Evolutionary conservation across 2,329 filamentous ascomycete species (phyloP).

Genomic region (Fusarium sp.): DNA sequence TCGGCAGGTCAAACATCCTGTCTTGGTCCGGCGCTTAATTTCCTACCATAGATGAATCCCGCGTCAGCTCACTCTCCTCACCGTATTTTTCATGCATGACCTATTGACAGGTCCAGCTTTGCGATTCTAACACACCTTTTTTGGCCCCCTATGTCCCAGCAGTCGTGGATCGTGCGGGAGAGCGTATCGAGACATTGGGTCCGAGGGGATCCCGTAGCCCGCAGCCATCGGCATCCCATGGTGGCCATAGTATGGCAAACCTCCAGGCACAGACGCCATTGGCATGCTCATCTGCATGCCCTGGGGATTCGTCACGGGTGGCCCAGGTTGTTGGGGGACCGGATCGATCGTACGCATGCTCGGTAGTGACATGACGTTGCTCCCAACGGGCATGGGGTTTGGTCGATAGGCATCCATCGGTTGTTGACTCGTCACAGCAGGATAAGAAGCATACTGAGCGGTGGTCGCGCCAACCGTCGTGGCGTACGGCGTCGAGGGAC

Average conservation of each 20-base stretch:
- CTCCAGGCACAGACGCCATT: conserved; percentile 41
- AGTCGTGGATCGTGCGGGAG: conserved; percentile 59
- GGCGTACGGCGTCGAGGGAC: conserved; percentile 39
- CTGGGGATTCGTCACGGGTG: conserved; percentile 48
- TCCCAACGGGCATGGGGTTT: conserved; percentile 41
- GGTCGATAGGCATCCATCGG: conserved; percentile 45
- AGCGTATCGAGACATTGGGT: conserved; percentile 56
- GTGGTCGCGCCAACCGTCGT: conserved; percentile 36
- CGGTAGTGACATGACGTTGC: conserved; percentile 49
- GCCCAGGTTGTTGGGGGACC: conserved; percentile 43
- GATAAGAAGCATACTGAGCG: conserved; percentile 47
- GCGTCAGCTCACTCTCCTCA: conserved; percentile 28
- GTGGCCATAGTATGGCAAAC: conserved; percentile 56
- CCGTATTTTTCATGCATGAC: not conserved
- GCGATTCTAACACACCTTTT: conserved; percentile 59
- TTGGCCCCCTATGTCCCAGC: conserved; percentile 59
- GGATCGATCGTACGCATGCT: conserved; percentile 54
- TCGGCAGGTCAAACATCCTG: conserved; percentile 68
- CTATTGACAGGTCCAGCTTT: not conserved
- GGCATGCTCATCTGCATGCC: conserved; percentile 49
- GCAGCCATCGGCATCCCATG: conserved; percentile 48
- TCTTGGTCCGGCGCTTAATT: conserved; percentile 69
- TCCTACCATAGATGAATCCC: conserved; percentile 52
- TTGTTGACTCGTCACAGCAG: conserved; percentile 40
- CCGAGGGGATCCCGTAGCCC: conserved; percentile 54